Evolutionary conservation across 1,284 basidiomycete genomes (phyloP), one percentile per base, ranked within the genome.

Genomic region (Anthracocystis panici-leucophaei): DNA sequence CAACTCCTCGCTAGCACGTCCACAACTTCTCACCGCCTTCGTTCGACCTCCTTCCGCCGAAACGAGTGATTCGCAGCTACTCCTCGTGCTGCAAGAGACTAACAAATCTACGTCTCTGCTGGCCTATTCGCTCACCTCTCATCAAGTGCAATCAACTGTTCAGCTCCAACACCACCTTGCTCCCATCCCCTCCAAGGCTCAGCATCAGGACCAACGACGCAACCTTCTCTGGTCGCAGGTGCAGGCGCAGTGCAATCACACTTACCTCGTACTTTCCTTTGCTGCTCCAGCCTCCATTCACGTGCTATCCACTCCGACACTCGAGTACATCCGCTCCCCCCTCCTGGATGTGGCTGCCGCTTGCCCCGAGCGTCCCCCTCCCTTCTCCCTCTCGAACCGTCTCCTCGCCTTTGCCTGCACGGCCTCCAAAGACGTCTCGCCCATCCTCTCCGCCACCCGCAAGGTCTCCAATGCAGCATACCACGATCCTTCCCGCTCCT

Each of bases 341-440:
- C n/a, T 75, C 18, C 42, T 52, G 42, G 64, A 61, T 21, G 60
- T 57, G 14, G 23, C 64, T 9, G 40, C 61, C 6, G 53, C 57
- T 38, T n/a, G 54, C 8, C 1, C 14, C 10, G 35, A 51, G 3
- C 62, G 66, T 14, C 52, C 66, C 6, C 33, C 62, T 9, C 57
- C 72, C 5, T 53, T 75, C 48, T 64, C 67, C 16, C 64, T 75
- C 12, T 75, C 73, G 1, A 42, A 61, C 41, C 73, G 73, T 11
- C 50, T 75, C 12, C 68, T 75, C 29, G 68, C 67, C 2, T 71
- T 63, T 31, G 60, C 64, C 6, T 67, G 59, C 53, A 58, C 64
- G 0, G 12, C 59, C 7, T 38, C 49, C 12, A 8, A 42, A 5
- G 18, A 38, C n/a, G 8, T 56, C 16, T 58, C 72, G 5, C 49